Evolutionary conservation across 2,329 filamentous ascomycete species (phyloP).

Genomic region (Aspergillus felis): DNA sequence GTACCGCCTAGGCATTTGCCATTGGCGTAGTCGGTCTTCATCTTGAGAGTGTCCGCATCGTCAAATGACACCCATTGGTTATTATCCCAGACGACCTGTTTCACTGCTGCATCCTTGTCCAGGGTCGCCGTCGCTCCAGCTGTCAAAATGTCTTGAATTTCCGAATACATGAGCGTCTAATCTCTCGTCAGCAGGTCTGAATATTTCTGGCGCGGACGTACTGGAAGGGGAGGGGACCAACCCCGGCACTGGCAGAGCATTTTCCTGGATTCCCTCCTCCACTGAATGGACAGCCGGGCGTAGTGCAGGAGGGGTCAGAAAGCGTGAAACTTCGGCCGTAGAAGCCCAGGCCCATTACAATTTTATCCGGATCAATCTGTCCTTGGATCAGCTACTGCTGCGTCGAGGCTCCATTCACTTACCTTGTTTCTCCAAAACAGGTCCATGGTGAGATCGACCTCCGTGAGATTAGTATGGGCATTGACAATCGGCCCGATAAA

Average conservation of each 20-base stretch:
- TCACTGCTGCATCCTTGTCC: slow-evolving; percentile 28
- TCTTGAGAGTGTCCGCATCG: slow-evolving; percentile 33
- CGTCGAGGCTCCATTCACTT: not conserved
- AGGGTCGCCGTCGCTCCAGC: slow-evolving; percentile 15
- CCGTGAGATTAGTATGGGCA: slow-evolving; percentile 42
- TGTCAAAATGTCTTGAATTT: slow-evolving; percentile 32
- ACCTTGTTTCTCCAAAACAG: slow-evolving; percentile 40
- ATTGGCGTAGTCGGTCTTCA: slow-evolving; percentile 34
- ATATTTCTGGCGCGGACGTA: not conserved
- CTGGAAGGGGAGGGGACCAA: slow-evolving; percentile 16
- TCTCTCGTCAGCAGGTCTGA: not conserved
- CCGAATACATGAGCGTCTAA: slow-evolving; percentile 27
- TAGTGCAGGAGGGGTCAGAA: slow-evolving; percentile 12
- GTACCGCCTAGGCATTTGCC: slow-evolving; percentile 24
- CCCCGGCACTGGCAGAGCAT: slow-evolving; percentile 20
- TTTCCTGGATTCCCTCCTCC: slow-evolving; percentile 18
- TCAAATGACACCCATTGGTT: slow-evolving; percentile 45
- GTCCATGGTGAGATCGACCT: slow-evolving; percentile 36
- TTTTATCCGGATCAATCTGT: slow-evolving; percentile 37
- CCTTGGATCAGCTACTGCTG: not conserved
- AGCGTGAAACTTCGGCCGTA: slow-evolving; percentile 45
- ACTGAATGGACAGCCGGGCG: slow-evolving; percentile 20
- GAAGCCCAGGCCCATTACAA: slow-evolving; percentile 46
- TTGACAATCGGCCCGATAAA: slow-evolving; percentile 30
- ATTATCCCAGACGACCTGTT: slow-evolving; percentile 31